A percentile compares a stretch with the other conserved stretches of the same genome.
Evolutionary conservation across 2,329 filamentous ascomycete genomes (phyloP).

Genomic region (Ascochyta koolunga): DNA sequence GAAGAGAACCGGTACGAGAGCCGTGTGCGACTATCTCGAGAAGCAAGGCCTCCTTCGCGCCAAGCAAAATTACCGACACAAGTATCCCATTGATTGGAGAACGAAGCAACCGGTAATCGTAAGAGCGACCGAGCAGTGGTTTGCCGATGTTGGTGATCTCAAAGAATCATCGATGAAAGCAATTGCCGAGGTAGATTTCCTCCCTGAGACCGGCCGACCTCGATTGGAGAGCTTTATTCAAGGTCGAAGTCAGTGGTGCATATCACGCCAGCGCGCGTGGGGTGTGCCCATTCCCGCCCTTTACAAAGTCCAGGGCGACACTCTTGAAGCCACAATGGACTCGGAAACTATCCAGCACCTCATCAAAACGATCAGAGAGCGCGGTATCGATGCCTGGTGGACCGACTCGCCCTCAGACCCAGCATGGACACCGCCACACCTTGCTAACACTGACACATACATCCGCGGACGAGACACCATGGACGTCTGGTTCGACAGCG

Average conservation of each 20-base stretch:
- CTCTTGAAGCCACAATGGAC: slow-evolving; percentile 72
- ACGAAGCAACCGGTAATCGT: slow-evolving; percentile 92
- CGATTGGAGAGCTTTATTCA: slow-evolving; percentile 85
- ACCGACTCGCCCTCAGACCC: slow-evolving; percentile 76
- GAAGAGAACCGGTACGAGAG: slow-evolving; percentile 60
- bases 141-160: slow-evolving; percentile 86
- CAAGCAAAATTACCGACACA: slow-evolving; percentile 78
- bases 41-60: slow-evolving; percentile 63
- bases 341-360: slow-evolving; percentile 83
- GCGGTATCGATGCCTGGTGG: slow-evolving; percentile 94
- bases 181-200: slow-evolving; percentile 74
- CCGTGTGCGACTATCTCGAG: slow-evolving; percentile 72
- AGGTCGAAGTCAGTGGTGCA: slow-evolving; percentile 94
- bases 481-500: slow-evolving; percentile 99
- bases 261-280: slow-evolving; percentile 94
- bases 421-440: slow-evolving; percentile 73
- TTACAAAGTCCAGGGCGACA: slow-evolving; percentile 71
- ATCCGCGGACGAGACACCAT: slow-evolving; percentile 89
- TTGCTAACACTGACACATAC: slow-evolving; percentile 64
- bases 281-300: slow-evolving; percentile 94
- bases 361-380: slow-evolving; percentile 74
- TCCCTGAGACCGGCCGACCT: slow-evolving; percentile 74
- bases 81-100: slow-evolving; percentile 98
- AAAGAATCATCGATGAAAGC: slow-evolving; percentile 74
- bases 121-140: slow-evolving; percentile 95